Evolutionary conservation across 2,329 filamentous ascomycete species (phyloP), one percentile per base, ranked within the genome.

Genomic region (Arthrinium puccinioides): DNA sequence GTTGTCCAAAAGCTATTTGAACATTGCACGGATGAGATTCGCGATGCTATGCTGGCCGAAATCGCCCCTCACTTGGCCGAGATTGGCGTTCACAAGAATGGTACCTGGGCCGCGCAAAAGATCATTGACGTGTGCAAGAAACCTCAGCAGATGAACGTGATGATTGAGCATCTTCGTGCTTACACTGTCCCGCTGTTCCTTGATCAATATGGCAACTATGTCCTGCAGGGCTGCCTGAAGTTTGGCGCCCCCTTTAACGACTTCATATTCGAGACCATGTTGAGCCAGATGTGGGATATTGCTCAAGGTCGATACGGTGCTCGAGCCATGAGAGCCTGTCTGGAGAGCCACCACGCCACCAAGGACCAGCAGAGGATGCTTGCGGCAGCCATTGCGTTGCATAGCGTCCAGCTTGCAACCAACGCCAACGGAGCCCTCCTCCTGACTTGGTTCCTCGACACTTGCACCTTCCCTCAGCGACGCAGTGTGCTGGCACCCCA

Each of bases 1-100:
- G 92, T 98, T n/a, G 90, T 98, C 14, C 92, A 98, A 66, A 98
- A 98, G 64, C 70, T 98, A 31, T 98, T 98, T 55, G 90, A 98
- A 61, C 87, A 87, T 64, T 97, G 92, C 66, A 92, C 87, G 0
- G 90, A 97, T 57, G 70, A 79, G 28, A 79, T 90, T 28, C 89
- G 94, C 51, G 88, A 96, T 59, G 82, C 84, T 39, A 97, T 98
- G 92, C 70, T 98, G 40, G 64, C 69, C 11, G 80, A 89, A 55
- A 94, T 98, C 52, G 79, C 85, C 3, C 89, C 90, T 40, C 89
- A 96, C 56, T 76, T 97, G 57, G 88, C 90, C 19, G 89, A 97
- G 63, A 96, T 97, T 62, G 92, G 92, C 51, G 82, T 96, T 7
- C 92, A 98, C 74, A 98, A 98, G 76, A 98, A 98, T 54, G 92